Conservation (phyloP, 768 basidiomycete genomes). For the Termitomyces sp. region DNA sequence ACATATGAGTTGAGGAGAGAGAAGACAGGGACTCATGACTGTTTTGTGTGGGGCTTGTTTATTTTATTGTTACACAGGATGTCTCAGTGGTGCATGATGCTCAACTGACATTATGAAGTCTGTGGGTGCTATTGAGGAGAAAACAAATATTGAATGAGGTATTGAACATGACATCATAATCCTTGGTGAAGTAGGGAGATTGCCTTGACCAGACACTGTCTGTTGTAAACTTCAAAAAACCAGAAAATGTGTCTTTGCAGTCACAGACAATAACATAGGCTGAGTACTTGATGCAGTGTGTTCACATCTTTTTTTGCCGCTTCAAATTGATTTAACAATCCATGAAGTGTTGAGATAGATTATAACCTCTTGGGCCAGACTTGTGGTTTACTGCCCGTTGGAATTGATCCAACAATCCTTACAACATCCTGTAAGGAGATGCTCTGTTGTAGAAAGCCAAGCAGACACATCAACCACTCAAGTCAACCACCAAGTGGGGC, state of each 20-base stretch:
- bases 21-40: too few relatives aligned
- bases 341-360: conserved; percentile 77
- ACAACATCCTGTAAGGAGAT: conserved; percentile 83
- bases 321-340: not conserved
- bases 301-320: not conserved
- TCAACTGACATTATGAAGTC: conserved; percentile 98
- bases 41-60: too few relatives aligned
- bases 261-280: conserved; percentile 88
- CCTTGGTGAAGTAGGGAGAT: conserved; percentile 84
- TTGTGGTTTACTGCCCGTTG: conserved; percentile 91
- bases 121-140: conserved; percentile 51
- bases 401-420: conserved; percentile 69
- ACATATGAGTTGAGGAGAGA: too few relatives aligned
- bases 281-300: conserved; percentile 80
- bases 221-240: conserved; percentile 73
- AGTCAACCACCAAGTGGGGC: too few relatives aligned
- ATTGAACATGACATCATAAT: conserved; percentile 67
- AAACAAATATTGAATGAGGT: conserved; percentile 43
- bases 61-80: conserved; percentile 35
- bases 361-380: conserved; percentile 74
- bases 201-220: conserved; percentile 89
- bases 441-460: too few relatives aligned
- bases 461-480: too few relatives aligned
- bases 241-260: conserved; percentile 57
- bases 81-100: conserved; percentile 62